phyloP scores from a whole-genome alignment of 2,329 filamentous ascomycete species.

The Whalleya microplaca region DNA sequence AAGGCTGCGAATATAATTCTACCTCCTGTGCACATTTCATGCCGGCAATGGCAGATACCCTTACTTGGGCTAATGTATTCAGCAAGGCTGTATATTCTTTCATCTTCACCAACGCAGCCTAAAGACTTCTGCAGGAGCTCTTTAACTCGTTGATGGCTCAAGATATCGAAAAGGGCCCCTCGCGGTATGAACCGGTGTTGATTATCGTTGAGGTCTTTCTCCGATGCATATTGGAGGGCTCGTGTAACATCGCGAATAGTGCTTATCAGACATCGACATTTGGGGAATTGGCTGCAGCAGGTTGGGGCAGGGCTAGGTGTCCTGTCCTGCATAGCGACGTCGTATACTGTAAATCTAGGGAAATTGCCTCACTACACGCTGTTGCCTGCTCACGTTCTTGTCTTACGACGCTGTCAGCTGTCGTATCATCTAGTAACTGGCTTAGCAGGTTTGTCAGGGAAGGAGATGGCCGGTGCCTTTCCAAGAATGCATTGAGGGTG shows the following conservation, averaged over 20 bases:
- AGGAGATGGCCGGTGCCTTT: too few species aligned
- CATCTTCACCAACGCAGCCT: neutral
- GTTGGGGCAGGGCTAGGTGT: too few species aligned
- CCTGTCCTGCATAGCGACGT: too few species aligned
- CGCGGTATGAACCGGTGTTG: conserved; percentile 11
- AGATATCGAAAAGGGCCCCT: neutral
- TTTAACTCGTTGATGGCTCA: conserved; percentile 1
- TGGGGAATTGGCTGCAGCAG: neutral
- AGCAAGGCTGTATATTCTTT: neutral
- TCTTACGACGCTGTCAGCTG: too few species aligned
- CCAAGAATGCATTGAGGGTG: too few species aligned
- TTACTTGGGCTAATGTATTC: neutral
- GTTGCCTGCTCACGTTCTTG: too few species aligned
- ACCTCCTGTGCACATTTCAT: conserved; percentile 12
- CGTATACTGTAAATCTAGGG: too few species aligned
- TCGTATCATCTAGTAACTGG: too few species aligned
- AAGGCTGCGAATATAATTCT: conserved; percentile 17
- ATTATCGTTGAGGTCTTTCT: conserved; percentile 1
- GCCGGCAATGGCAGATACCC: conserved; percentile 3
- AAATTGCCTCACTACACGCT: too few species aligned
- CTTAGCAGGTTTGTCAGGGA: too few species aligned
- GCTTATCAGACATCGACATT: conserved; percentile 3
- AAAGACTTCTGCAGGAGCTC: neutral
- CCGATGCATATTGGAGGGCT: conserved; percentile 1
- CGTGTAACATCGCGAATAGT: conserved; percentile 9